Evolutionary conservation across 352 stramenopile genomes (phyloP).

Genomic region (Phytophthora nicotianae): DNA sequence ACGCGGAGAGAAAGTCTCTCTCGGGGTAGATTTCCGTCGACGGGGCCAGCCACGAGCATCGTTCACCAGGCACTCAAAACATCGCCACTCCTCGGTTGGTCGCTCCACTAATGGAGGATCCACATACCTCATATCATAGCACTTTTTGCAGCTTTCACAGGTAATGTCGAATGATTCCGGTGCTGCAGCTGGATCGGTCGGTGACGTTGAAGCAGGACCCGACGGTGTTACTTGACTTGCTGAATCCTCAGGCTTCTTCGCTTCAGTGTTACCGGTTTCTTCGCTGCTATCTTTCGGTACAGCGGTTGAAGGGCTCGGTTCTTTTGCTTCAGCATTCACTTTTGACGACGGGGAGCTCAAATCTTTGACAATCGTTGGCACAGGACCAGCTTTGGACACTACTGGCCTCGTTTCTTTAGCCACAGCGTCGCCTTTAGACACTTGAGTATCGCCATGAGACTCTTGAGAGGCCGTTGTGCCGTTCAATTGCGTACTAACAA

Average conservation of each 20-base stretch:
- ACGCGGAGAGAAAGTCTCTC: constrained; percentile 37
- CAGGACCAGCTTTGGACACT: not conserved
- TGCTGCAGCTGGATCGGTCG: constrained; percentile 33
- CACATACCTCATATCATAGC: constrained; percentile 85
- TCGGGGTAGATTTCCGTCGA: constrained; percentile 41
- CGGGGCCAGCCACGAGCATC: constrained; percentile 83
- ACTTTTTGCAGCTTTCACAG: constrained; percentile 77
- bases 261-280: constrained; percentile 1
- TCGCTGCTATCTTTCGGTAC: not conserved
- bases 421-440: not conserved
- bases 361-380: constrained; percentile 7
- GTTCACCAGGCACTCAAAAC: constrained; percentile 90
- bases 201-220: constrained; percentile 16
- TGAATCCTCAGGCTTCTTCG: constrained; percentile 9
- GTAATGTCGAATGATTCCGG: constrained; percentile 78
- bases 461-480: not conserved
- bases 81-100: constrained; percentile 80
- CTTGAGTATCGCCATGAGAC: constrained; percentile 6
- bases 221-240: constrained; percentile 4
- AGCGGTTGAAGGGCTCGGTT: constrained; percentile 1
- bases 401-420: constrained; percentile 4
- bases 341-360: not conserved
- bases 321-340: constrained; percentile 5
- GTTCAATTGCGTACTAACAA: constrained; percentile 5
- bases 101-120: constrained; percentile 80